Evolutionary conservation across 1,284 basidiomycete genomes (phyloP), one percentile per base, ranked within the genome.

Genomic region (Neotropicomus parvogracilis): DNA sequence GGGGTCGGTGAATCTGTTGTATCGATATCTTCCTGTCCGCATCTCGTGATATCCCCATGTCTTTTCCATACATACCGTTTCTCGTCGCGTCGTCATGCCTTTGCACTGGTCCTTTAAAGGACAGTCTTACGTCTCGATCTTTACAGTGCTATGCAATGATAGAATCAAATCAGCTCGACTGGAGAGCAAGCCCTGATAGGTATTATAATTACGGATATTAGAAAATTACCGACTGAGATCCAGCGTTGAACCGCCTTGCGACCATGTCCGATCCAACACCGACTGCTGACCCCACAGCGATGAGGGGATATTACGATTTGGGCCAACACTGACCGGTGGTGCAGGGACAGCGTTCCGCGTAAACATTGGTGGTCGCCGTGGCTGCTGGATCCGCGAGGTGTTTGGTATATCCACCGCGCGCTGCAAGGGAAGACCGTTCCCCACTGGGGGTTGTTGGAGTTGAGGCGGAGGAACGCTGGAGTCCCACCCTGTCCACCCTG

Each of bases 331-430:
- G 34, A 64, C 68, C 6, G 54, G 66, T 57, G 71, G 64, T 7
- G 68, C 73, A 27, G 66, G 64, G 31, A 70, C 64, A 52, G 68
- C 64, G 28, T 71, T 52, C 57, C 68, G 68, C 45, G 66, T 71
- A 42, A 64, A 66, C 65, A 67, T 64, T 37, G 73, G 63, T 48
- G 77, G 67, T 36, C 78, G 67, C n/a, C 65, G 71, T 51, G 71
- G 72, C n/a, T 69, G 71, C 34, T 71, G 72, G 47, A 70, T 61
- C n/a, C 79, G 71, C 66, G 77, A 71, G 13, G 68, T 69, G 17
- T 70, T 70, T 35, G 75, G 75, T 49, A 79, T 54, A 34, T 80
- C 77, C 65, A 75, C 66, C 16, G 71, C 65, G 21, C 77, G 65
- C 53, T 78, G 77, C 40, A 75, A 57, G 5, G 72, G 69, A 3